These are phyloP conservation scores for Suhomyces sp. DNA, from an alignment of 805 yeast species.

Conservation along the genomic window DNA sequence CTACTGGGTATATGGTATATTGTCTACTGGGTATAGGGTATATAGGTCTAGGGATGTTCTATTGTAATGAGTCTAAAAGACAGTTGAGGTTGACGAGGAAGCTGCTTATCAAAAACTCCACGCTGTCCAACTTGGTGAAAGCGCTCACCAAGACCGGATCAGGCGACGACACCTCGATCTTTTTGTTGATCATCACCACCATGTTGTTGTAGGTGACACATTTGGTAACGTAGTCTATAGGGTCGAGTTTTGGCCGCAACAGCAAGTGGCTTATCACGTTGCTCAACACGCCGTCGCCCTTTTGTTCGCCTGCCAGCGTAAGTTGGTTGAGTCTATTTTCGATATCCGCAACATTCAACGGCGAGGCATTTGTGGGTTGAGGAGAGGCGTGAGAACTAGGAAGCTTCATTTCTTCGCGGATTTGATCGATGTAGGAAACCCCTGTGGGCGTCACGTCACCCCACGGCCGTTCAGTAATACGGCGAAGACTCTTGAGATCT, in stretches of 20 bases:
- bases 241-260: conserved; percentile 27
- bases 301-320: conserved; percentile 3
- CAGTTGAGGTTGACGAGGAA: conserved; percentile 18
- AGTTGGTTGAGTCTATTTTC: conserved; percentile 15
- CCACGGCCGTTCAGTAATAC: conserved; percentile 62
- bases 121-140: conserved; percentile 58
- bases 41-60: too few relatives aligned
- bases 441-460: conserved; percentile 41
- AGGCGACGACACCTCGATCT: conserved; percentile 58
- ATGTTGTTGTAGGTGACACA: conserved; percentile 50
- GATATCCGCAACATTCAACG: conserved; percentile 23
- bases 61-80: neutral
- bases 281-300: conserved; percentile 12
- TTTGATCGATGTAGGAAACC: conserved; percentile 54
- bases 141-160: conserved; percentile 66
- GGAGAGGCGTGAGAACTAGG: conserved; percentile 13
- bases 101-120: conserved; percentile 49
- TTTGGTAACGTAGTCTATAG: conserved; percentile 55
- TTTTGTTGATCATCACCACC: conserved; percentile 62
- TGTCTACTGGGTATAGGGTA: too few relatives aligned
- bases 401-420: conserved; percentile 52
- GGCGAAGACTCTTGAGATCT: conserved; percentile 26
- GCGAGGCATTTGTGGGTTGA: conserved; percentile 8
- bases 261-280: conserved; percentile 25
- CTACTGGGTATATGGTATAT: too few relatives aligned